phyloP scores from a whole-genome alignment of 768 basidiomycete species.

The Phanerodontia chrysosporium region DNA sequence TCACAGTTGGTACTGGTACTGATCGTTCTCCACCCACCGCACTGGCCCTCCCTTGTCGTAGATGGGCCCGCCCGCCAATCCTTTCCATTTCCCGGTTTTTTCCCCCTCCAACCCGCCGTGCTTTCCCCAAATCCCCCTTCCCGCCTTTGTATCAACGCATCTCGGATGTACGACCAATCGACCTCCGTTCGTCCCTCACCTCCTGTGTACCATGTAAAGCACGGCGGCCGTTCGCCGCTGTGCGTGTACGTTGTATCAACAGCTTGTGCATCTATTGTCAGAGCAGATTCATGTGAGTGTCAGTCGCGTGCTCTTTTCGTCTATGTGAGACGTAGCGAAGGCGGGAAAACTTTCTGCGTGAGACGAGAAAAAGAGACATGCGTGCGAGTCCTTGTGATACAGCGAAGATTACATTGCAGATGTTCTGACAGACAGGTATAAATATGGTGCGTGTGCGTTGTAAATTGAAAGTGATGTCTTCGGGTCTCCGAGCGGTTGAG shows the following conservation, averaged over 20 bases:
- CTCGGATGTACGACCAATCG: slow-evolving; percentile 3
- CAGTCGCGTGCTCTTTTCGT: neutral
- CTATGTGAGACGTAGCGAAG: no score
- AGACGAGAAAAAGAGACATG: neutral
- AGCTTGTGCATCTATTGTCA: neutral
- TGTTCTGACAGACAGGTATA: neutral
- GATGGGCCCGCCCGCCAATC: slow-evolving; percentile 9
- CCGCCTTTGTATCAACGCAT: neutral
- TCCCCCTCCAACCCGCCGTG: neutral
- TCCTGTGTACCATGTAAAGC: slow-evolving; percentile 4
- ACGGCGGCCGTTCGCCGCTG: neutral
- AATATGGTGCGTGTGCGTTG: neutral
- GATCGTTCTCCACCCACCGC: slow-evolving; percentile 1
- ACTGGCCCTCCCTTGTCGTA: slow-evolving; percentile 6
- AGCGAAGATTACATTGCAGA: slow-evolving; percentile 1
- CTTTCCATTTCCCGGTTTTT: slow-evolving; percentile 3
- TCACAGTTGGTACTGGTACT: slow-evolving; percentile 13
- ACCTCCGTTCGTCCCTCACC: slow-evolving; percentile 1
- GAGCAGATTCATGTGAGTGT: neutral
- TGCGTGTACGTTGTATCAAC: neutral
- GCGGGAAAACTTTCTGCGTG: neutral
- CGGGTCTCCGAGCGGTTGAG: neutral
- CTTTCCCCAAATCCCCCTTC: neutral
- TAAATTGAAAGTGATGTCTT: neutral
- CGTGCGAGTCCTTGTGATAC: neutral